phyloP scores from a whole-genome alignment of 179 eudicot genomes.

The Spinacia oleracea region DNA sequence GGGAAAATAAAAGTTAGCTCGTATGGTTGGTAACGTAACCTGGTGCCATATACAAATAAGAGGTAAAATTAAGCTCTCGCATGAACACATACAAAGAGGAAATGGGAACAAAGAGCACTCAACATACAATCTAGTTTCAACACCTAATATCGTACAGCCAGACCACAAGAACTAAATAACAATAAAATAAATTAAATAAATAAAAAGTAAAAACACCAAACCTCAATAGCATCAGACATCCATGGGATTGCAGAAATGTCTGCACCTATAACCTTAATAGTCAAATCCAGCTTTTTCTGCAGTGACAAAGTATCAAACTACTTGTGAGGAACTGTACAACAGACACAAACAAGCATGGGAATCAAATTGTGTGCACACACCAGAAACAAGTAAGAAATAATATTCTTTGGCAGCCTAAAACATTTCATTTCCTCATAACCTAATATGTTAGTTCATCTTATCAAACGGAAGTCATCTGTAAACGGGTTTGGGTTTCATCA shows the following conservation, averaged over 20 bases:
- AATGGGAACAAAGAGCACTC: background rate
- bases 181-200: too few relatives aligned
- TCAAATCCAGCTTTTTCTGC: slow-evolving; percentile 81
- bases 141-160: background rate
- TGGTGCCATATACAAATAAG: too few relatives aligned
- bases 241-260: slow-evolving; percentile 81
- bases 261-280: slow-evolving; percentile 83
- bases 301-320: slow-evolving; percentile 23
- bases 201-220: slow-evolving; percentile 32
- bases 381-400: background rate
- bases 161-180: background rate
- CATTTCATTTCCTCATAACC: too few relatives aligned
- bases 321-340: too few relatives aligned
- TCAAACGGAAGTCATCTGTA: too few relatives aligned
- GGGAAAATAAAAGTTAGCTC: too few relatives aligned
- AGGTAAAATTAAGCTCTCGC: too few relatives aligned
- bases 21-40: too few relatives aligned
- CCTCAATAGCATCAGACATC: slow-evolving; percentile 86
- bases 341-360: slow-evolving; percentile 4
- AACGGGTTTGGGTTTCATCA: too few relatives aligned
- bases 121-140: background rate
- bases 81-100: background rate
- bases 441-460: too few relatives aligned
- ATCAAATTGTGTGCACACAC: background rate
- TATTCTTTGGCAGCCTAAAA: too few relatives aligned